These are phyloP conservation scores for Scedosporium minutisporum DNA, from an alignment of 2,329 filamentous ascomycete genomes.

Conservation along the genomic window DNA sequence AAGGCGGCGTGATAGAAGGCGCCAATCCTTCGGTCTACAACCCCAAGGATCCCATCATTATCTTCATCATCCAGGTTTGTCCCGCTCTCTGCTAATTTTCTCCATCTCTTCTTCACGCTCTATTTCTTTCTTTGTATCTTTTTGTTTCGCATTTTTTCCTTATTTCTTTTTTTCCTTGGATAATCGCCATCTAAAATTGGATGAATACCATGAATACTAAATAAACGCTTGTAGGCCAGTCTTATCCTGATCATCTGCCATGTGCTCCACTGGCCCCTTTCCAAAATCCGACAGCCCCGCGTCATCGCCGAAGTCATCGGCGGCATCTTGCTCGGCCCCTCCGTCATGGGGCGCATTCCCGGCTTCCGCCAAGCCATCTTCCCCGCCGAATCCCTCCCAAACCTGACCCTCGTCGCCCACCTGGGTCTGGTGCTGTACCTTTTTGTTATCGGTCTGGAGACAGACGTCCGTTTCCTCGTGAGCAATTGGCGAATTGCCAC, in stretches of 20 bases:
- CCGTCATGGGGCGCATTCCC: slow-evolving; percentile 78
- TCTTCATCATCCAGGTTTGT: slow-evolving; percentile 64
- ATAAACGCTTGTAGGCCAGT: slow-evolving; percentile 17
- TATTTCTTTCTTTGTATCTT: not conserved
- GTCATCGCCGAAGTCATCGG: slow-evolving; percentile 80
- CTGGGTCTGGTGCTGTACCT: slow-evolving; percentile 76
- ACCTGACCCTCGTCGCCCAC: slow-evolving; percentile 69
- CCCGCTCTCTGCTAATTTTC: not conserved
- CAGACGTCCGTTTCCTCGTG: slow-evolving; percentile 67
- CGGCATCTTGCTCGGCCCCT: slow-evolving; percentile 78
- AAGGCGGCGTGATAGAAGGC: slow-evolving; percentile 60
- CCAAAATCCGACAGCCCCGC: slow-evolving; percentile 66
- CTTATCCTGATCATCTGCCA: slow-evolving; percentile 41
- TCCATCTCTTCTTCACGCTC: not conserved
- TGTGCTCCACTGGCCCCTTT: slow-evolving; percentile 62
- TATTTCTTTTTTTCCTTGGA: not conserved
- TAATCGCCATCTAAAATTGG: not conserved
- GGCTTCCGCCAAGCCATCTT: slow-evolving; percentile 71
- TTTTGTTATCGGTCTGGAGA: slow-evolving; percentile 81
- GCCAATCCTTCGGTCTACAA: slow-evolving; percentile 60
- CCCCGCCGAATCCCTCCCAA: slow-evolving; percentile 62
- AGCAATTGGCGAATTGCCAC: slow-evolving; percentile 74
- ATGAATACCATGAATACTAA: slow-evolving; percentile 1
- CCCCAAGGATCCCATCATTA: slow-evolving; percentile 59
- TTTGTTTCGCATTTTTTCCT: not conserved